Percentiles rank a stretch among this genome's conserved stretches.
These are phyloP conservation scores for Podaxis sp. DNA, from an alignment of 768 basidiomycete genomes.

Conservation along the genomic window DNA sequence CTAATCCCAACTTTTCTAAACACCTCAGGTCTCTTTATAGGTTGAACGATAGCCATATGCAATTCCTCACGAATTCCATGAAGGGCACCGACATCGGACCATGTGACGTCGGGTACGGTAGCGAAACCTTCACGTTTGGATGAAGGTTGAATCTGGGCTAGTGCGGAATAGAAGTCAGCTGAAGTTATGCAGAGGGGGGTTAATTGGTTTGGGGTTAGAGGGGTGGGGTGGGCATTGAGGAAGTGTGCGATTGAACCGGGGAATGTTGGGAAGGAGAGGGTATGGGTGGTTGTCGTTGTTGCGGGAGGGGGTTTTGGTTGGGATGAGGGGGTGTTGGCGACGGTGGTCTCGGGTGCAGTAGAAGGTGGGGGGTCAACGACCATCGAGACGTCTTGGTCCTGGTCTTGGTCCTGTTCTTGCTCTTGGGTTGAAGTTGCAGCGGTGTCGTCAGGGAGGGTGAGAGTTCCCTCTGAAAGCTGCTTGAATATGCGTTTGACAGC, in stretches of 20 bases:
- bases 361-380: conserved; percentile 28
- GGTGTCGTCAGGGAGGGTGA: conserved; percentile 45
- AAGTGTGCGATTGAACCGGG: conserved; percentile 81
- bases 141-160: conserved; percentile 91
- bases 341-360: too few species aligned
- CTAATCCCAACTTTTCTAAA: conserved; percentile 88
- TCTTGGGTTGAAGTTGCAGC: conserved; percentile 22
- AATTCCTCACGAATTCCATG: conserved; percentile 82
- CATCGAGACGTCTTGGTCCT: conserved; percentile 38
- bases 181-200: conserved; percentile 77
- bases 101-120: conserved; percentile 92
- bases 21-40: conserved; percentile 84
- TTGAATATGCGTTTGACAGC: conserved; percentile 97
- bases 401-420: conserved; percentile 15
- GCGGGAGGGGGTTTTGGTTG: conserved; percentile 1
- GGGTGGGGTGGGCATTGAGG: conserved; percentile 79
- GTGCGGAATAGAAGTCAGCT: conserved; percentile 73
- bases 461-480: conserved; percentile 60
- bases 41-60: conserved; percentile 97
- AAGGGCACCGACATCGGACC: conserved; percentile 94
- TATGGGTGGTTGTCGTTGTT: conserved; percentile 14
- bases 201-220: conserved; percentile 75
- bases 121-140: conserved; percentile 98
- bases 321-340: conserved; percentile 9
- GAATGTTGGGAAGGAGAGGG: conserved; percentile 21